Evolutionary conservation across 1,139 yeast species (phyloP).

Genomic region (Yamadazyma triangularis): DNA sequence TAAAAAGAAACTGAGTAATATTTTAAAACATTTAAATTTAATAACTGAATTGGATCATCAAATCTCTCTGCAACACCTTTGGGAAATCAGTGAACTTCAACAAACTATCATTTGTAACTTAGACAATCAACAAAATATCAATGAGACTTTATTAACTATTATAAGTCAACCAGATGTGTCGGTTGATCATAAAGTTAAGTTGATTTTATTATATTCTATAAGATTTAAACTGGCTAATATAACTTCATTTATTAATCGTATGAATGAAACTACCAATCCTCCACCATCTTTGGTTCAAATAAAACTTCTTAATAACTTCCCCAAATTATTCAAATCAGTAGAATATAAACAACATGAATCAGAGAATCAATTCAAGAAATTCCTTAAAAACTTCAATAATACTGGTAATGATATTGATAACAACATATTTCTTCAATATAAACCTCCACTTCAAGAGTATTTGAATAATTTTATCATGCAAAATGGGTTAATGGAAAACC

Average conservation of each 20-base stretch:
- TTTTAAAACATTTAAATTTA: constrained; percentile 89
- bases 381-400: constrained; percentile 21
- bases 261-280: constrained; percentile 20
- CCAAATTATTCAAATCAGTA: constrained; percentile 9
- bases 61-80: constrained; percentile 54
- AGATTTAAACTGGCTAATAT: constrained; percentile 43
- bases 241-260: constrained; percentile 19
- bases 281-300: constrained; percentile 34
- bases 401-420: constrained; percentile 26
- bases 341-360: constrained; percentile 8
- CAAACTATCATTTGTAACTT: constrained; percentile 73
- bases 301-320: constrained; percentile 29
- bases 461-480: constrained; percentile 20
- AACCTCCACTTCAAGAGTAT: constrained; percentile 63
- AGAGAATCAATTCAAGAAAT: constrained; percentile 20
- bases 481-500: constrained; percentile 2
- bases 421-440: constrained; percentile 61
- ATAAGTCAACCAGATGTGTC: constrained; percentile 23
- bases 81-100: constrained; percentile 88
- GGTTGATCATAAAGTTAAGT: constrained; percentile 33
- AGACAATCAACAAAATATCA: constrained; percentile 29
- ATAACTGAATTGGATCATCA: constrained; percentile 81
- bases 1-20: constrained; percentile 79
- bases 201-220: constrained; percentile 69
- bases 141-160: constrained; percentile 21